Base-by-base conservation (phyloP, 1,284 basidiomycete genomes). In the Ganoderma lingzhi region DNA sequence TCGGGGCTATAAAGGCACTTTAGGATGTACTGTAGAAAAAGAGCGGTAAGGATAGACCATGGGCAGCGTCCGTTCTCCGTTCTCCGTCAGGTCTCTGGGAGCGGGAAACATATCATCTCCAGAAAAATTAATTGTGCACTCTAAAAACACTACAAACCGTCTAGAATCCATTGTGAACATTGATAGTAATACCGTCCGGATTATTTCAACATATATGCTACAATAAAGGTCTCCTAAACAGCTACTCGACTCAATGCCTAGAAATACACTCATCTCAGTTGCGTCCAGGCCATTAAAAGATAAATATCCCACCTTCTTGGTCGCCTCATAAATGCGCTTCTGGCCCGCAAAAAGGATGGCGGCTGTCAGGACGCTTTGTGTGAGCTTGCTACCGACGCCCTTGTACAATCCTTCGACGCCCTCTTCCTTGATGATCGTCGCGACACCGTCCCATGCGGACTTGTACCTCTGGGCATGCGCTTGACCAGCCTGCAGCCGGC, bases 311-410 rank as follows among this genome's bases (percentile, higher is more conserved):
- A 82, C 90, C 83, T 86, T 83, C 80, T 88, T 92, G 12, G 88
- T 89, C 23, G 90, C 72, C 73, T 93, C 90, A 71, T 90, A 94
- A 62, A 94, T 88, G 71, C 94, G 85, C 74, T 90, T 86, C 80
- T 97, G 95, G 10, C 92, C 89, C 19, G 91, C 93, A 76, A 97
- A 97, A 73, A 97, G 85, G 76, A 97, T 95, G 14, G 95, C 94
- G 17, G 96, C 96, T 6, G 95, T 96, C 58, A 97, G 85, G 2
- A 97, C 94, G 68, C 94, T 96, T 82, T 98, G 96, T 6, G 93
- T 74, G 14, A 98, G 88, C 82, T 98, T 97, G 78, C 90, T 94
- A 30, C 88, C 85, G 48, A 96, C 87, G 5, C 96, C 96, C 75
- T 90, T 93, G 84, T 97, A 98, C 15, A 97, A 81, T 1, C 96